A percentile compares a stretch with the other conserved stretches of the same genome.
Evolutionary conservation across 148 eudicot genomes (phyloP).

Genomic region (Camellia lanceoleosa): DNA sequence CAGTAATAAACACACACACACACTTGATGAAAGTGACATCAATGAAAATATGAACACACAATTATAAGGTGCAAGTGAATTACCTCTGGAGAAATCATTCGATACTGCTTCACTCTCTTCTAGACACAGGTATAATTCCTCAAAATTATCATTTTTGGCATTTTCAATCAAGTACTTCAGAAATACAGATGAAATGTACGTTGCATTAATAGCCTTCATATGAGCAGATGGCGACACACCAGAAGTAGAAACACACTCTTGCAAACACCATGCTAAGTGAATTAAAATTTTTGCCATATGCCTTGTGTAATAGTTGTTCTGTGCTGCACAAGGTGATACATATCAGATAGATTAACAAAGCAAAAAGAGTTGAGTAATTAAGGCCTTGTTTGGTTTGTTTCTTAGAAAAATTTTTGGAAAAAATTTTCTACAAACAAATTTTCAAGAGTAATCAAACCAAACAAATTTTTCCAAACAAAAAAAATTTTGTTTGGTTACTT

Average conservation of each 20-base stretch:
- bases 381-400: too few relatives aligned
- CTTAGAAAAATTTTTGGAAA: too few relatives aligned
- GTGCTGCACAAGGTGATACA: slow-evolving; percentile 41
- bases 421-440: too few relatives aligned
- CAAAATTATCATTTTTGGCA: slow-evolving; percentile 54
- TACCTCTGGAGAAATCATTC: slow-evolving; percentile 58
- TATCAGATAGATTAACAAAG: not conserved
- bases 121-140: slow-evolving; percentile 61
- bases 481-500: too few relatives aligned
- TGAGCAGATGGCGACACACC: slow-evolving; percentile 44
- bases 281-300: slow-evolving; percentile 85
- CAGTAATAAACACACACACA: not conserved
- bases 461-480: too few relatives aligned
- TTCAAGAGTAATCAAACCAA: too few relatives aligned
- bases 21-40: not conserved
- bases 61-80: slow-evolving; percentile 15
- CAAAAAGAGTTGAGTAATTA: not conserved
- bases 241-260: slow-evolving; percentile 64
- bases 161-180: slow-evolving; percentile 73
- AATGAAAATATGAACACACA: not conserved
- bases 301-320: slow-evolving; percentile 72
- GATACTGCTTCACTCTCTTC: slow-evolving; percentile 63
- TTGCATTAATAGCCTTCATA: slow-evolving; percentile 77
- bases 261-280: slow-evolving; percentile 81
- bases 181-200: slow-evolving; percentile 73